Base-by-base conservation (phyloP, 345 rosid species). In the Geranium rotundifolium region DNA sequence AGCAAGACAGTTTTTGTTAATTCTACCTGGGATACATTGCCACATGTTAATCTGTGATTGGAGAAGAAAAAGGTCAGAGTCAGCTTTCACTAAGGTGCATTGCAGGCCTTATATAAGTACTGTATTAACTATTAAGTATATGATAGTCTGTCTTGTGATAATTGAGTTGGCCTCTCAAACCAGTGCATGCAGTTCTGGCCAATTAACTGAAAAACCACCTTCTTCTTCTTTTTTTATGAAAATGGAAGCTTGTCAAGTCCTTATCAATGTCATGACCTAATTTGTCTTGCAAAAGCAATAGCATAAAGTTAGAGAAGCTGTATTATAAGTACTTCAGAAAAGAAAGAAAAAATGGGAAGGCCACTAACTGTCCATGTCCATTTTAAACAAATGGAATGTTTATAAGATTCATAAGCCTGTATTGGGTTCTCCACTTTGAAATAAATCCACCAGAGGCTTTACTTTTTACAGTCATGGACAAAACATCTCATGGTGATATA, bases 141-240 rank as follows among this genome's bases (percentile, higher is more conserved):
- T 3, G 13, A 16, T 63, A 27, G 5, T 29, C 29, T 17, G 19
- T 34, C 13, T 52, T 63, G 14, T 66, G 74, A 63, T 74, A 63
- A 65, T 63, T 60, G 65, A 67, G 65, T 70, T 59, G 27, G 71
- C 77, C 60, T 69, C 66, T 69, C 73, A 68, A 63, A 64, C 17
- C 46, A 58, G 58, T 54, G 69, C 16, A 19, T 66, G 63, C 70
- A 61, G 29, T 37, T 18, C 5, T 67, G 68, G 50, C 61, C 67
- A 58, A 14, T 59, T 60, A 31, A 57, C 39, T 65, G 52, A 72
- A 54, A 69, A 52, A 17, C 63, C 30, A 16, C 55, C 49, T 58
- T 46, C 34, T 9, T 41, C 56, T 19, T 14, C 29, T 29, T 63
- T 23, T 27, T 23, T 23, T 54, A 49, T 12, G 15, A 63, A 46